Conservation (phyloP, 2,329 filamentous ascomycete species). For the Alternaria longipes region DNA sequence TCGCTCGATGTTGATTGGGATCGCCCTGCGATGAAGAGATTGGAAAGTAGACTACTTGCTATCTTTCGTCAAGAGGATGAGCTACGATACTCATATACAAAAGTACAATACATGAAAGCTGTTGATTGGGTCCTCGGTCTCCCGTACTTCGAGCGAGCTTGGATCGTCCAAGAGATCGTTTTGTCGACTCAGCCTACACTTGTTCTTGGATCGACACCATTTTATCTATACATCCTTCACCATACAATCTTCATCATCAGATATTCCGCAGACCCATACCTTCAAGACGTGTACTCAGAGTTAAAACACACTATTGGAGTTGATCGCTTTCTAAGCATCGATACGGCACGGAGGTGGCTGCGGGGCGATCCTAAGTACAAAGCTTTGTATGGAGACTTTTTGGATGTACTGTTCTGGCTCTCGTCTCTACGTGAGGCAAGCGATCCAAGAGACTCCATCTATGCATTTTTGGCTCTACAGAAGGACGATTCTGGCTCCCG, state of each 20-base stretch:
- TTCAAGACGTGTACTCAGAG: background rate
- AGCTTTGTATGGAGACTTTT: background rate
- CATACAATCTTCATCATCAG: background rate
- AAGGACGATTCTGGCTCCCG: background rate
- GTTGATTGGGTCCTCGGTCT: background rate
- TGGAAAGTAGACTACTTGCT: background rate
- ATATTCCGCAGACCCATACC: background rate
- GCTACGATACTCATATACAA: background rate
- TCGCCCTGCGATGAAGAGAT: background rate
- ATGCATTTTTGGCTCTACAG: conserved; percentile 1
- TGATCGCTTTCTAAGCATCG: background rate
- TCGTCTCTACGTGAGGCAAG: background rate
- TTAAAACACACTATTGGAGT: background rate
- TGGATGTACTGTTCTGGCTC: conserved; percentile 2
- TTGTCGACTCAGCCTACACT: background rate
- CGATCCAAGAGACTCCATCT: background rate
- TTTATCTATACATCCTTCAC: background rate
- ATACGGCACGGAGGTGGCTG: conserved; percentile 2
- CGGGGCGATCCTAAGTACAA: background rate
- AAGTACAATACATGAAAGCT: background rate
- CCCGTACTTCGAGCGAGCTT: conserved; percentile 2
- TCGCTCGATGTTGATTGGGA: background rate
- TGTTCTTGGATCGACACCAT: background rate
- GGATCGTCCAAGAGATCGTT: conserved; percentile 3
- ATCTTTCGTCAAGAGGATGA: background rate